phyloP scores from a whole-genome alignment of 441 rosid species.

The Raphanus hybrid region DNA sequence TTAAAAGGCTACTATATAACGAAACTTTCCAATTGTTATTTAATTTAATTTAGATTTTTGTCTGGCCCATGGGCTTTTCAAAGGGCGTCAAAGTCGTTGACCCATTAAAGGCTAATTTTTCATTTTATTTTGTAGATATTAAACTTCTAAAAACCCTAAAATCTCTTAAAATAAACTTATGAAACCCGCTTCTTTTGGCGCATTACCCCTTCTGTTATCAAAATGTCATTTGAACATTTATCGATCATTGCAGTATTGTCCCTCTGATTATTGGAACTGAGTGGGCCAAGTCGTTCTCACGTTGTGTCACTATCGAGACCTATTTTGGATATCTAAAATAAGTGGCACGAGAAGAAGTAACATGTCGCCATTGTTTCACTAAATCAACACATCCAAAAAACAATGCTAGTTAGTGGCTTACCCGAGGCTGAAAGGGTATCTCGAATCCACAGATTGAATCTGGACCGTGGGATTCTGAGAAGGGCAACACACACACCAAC shows the following conservation, averaged over 20 bases:
- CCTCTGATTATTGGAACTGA: conserved; percentile 18
- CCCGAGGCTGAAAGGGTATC: conserved; percentile 38
- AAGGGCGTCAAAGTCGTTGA: conserved; percentile 28
- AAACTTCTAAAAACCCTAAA: too few relatives aligned
- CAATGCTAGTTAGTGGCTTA: conserved; percentile 27
- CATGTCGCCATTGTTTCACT: conserved; percentile 37
- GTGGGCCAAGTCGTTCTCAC: conserved; percentile 24
- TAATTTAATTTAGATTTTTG: not conserved
- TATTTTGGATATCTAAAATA: conserved; percentile 17
- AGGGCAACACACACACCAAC: conserved; percentile 30
- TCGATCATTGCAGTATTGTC: conserved; percentile 17
- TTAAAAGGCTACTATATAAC: not conserved
- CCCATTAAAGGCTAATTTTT: not conserved
- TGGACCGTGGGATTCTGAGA: conserved; percentile 25
- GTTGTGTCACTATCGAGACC: conserved; percentile 19
- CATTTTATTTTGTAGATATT: not conserved
- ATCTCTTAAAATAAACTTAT: too few relatives aligned
- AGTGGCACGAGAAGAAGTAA: conserved; percentile 18
- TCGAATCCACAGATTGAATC: conserved; percentile 25
- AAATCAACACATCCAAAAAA: not conserved
- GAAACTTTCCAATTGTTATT: conserved; percentile 3
- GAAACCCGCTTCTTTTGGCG: too few relatives aligned
- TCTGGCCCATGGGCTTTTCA: conserved; percentile 23
- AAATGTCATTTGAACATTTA: too few relatives aligned
- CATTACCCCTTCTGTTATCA: too few relatives aligned